phyloP scores from a whole-genome alignment of 495 filamentous ascomycete genomes.

The Wilcoxina mikolae region DNA sequence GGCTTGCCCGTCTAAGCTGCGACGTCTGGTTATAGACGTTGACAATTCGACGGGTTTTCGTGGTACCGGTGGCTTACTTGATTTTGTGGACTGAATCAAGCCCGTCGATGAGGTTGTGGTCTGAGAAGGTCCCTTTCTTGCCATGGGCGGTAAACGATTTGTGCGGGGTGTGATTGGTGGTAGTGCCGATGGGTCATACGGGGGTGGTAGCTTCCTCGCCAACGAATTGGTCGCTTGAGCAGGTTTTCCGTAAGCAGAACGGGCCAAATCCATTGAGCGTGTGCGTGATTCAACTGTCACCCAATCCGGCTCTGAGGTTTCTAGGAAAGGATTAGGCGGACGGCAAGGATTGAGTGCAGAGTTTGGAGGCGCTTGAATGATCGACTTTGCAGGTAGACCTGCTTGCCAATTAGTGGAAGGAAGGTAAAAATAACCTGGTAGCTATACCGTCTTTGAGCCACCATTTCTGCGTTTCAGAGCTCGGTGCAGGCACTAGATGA shows the following conservation, averaged over 20 bases:
- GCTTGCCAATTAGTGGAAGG: constrained; percentile 29
- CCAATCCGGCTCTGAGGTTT: constrained; percentile 63
- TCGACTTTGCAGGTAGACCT: constrained; percentile 63
- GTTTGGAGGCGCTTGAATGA: constrained; percentile 48
- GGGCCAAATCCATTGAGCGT: constrained; percentile 36
- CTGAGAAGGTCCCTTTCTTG: background rate
- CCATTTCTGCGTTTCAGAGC: constrained; percentile 82
- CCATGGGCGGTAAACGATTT: background rate
- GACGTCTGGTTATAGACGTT: background rate
- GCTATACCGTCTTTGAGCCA: constrained; percentile 68
- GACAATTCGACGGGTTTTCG: background rate
- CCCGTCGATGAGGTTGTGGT: background rate
- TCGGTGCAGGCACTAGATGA: constrained; percentile 56
- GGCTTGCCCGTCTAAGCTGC: background rate
- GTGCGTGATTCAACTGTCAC: constrained; percentile 43
- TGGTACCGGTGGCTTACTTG: background rate
- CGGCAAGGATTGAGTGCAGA: constrained; percentile 54
- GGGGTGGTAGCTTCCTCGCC: constrained; percentile 39
- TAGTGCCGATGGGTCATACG: constrained; percentile 37
- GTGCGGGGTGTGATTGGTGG: constrained; percentile 2
- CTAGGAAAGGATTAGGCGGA: constrained; percentile 66
- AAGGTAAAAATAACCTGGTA: background rate
- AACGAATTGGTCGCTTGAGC: constrained; percentile 3
- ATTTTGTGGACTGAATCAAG: constrained; percentile 2
- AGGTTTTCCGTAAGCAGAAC: constrained; percentile 31